Percentiles rank a stretch among this genome's conserved stretches.
These are phyloP conservation scores for Chlamydomonas schloesseri DNA, from an alignment of 139 green algal species.

Conservation along the genomic window DNA sequence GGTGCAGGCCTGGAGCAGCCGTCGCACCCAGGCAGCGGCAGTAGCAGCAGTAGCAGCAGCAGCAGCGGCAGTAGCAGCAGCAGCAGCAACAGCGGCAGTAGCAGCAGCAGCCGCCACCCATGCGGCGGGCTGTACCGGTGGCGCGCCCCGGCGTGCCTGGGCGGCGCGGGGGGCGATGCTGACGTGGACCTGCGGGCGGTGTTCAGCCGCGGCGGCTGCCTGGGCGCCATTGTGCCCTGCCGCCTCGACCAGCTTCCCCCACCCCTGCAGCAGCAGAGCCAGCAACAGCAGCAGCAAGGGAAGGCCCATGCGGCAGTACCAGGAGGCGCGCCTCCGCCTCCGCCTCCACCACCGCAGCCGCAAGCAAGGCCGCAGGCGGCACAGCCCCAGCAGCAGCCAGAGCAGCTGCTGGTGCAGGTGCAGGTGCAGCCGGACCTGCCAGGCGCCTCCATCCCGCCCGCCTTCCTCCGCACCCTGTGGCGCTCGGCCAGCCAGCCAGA, in stretches of 20 bases:
- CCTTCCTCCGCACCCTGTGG: slow-evolving; percentile 21
- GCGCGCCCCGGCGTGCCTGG: neutral
- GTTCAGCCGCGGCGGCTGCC: neutral
- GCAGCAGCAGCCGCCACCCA: neutral
- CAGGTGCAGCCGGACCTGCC: slow-evolving; percentile 1
- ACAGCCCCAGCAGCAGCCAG: neutral
- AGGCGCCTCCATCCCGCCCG: neutral
- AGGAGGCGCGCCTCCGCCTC: too few relatives aligned
- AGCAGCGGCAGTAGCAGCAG: too few relatives aligned
- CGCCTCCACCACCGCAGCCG: neutral
- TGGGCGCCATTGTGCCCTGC: neutral
- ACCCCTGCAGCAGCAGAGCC: too few relatives aligned
- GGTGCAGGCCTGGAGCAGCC: too few relatives aligned
- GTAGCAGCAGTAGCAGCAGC: neutral
- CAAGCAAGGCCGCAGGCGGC: neutral
- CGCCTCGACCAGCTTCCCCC: neutral
- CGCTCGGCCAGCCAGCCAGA: neutral
- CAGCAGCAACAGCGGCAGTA: neutral
- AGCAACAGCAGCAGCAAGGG: neutral
- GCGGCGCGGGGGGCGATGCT: neutral
- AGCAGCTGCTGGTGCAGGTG: neutral
- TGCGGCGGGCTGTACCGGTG: neutral
- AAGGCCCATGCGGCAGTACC: too few relatives aligned
- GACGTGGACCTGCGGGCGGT: neutral
- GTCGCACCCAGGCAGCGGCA: neutral